These are phyloP conservation scores for Pythium apleroticum DNA, from an alignment of 352 stramenopile species.

Conservation along the genomic window DNA sequence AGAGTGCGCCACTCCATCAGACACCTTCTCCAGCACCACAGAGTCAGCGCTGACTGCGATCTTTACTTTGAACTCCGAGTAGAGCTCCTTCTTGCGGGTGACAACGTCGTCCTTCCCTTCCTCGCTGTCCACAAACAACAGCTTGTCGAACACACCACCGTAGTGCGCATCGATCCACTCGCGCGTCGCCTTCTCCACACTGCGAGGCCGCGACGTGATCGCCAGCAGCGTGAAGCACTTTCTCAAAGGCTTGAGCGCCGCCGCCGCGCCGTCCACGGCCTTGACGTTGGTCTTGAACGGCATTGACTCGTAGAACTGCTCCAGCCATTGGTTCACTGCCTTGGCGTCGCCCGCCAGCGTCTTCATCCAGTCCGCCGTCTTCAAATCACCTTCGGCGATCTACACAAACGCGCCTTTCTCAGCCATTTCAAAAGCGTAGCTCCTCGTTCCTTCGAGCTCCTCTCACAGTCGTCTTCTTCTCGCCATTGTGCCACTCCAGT, in stretches of 20 bases:
- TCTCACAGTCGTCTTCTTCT: conserved; percentile 39
- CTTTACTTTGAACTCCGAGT: conserved; percentile 63
- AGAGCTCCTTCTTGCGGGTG: conserved; percentile 59
- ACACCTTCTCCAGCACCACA: conserved; percentile 27
- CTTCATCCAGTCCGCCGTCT: conserved; percentile 33
- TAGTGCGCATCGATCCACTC: conserved; percentile 75
- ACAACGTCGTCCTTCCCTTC: conserved; percentile 36
- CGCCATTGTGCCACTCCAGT: conserved; percentile 52
- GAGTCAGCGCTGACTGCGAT: conserved; percentile 49
- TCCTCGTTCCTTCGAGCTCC: background rate
- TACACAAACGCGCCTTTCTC: conserved; percentile 8
- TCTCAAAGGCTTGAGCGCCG: conserved; percentile 56
- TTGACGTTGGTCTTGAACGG: conserved; percentile 41
- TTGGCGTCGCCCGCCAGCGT: conserved; percentile 31
- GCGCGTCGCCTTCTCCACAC: conserved; percentile 63
- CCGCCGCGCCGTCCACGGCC: conserved; percentile 29
- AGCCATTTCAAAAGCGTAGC: background rate
- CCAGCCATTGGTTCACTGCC: conserved; percentile 29
- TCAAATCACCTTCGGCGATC: conserved; percentile 33
- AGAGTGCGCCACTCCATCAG: conserved; percentile 31
- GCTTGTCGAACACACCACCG: conserved; percentile 66
- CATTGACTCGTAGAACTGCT: conserved; percentile 53
- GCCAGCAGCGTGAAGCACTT: conserved; percentile 63
- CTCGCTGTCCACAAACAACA: conserved; percentile 63
- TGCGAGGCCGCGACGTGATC: conserved; percentile 56